A percentile compares a stretch with the other conserved stretches of the same genome.
phyloP scores from a whole-genome alignment of 805 yeast species.

The Ascoidea rubescens region DNA sequence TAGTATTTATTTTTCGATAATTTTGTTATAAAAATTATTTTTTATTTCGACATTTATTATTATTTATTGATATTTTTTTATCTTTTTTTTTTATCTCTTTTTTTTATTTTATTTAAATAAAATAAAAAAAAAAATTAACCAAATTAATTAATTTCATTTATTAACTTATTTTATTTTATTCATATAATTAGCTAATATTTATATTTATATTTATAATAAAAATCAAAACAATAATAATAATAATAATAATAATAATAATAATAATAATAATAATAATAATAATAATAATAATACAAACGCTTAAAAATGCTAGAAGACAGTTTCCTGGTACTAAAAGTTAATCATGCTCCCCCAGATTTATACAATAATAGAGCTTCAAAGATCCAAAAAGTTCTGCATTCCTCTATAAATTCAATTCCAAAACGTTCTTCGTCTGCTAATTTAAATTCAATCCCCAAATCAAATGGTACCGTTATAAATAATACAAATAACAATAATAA shows the following conservation, averaged over 20 bases:
- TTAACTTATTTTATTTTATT: too few relatives aligned
- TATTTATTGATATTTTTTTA: too few relatives aligned
- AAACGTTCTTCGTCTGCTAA: background rate
- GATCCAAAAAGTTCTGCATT: background rate
- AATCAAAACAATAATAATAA: background rate
- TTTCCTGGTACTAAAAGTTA: too few relatives aligned
- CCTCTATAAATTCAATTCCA: background rate
- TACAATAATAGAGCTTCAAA: background rate
- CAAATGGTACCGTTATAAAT: background rate
- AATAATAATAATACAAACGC: background rate
- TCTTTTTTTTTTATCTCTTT: conserved; percentile 16
- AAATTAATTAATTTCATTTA: too few relatives aligned
- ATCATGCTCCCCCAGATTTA: background rate
- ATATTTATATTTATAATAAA: background rate
- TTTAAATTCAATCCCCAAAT: background rate
- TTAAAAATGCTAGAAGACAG: too few relatives aligned
- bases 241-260: too few relatives aligned
- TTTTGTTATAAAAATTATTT: background rate
- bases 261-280: too few relatives aligned
- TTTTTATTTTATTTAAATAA: background rate
- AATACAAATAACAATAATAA: background rate
- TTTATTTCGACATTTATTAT: background rate
- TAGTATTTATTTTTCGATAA: too few relatives aligned
- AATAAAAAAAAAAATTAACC: too few relatives aligned
- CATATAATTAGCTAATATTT: background rate